Evolutionary conservation across 768 basidiomycete genomes (phyloP), one percentile per base, ranked within the genome.

Genomic region (Amanita fuliginea): DNA sequence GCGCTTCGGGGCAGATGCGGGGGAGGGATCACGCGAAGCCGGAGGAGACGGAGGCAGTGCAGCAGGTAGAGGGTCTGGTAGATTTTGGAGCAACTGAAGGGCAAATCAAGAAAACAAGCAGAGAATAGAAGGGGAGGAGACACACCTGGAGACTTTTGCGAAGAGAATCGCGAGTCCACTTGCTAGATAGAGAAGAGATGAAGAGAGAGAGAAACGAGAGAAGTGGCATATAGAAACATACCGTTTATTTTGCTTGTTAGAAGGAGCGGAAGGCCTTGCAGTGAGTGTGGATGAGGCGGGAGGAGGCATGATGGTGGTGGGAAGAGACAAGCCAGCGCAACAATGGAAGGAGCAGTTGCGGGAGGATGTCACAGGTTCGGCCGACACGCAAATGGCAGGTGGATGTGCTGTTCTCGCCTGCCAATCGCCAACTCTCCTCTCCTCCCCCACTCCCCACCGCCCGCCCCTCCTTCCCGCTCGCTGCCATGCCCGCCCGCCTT

Each of bases 31-130:
- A 55, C 73, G 71, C 49, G 76, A 76, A 40, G 68, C 65, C 7
- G 75, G 74, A 34, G 75, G 76, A 14, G 75, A 76, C 21, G 72
- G 73, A 6, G 75, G 76, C 42, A 77, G 64, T 36, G 65, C 67
- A 46, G 72, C 67, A 30, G 76, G 73, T 8, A 75, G 59, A 48
- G 71, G 69, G 30, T 65, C 55, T 42, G 61, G 56, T 21, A 76
- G 49, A 50, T 50, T 50, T 33, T 43, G 49, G 16, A 64, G 47
- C 63, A 61, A 42, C 71, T 70, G 51, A 72, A 66, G 7, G 54
- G 74, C 49, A 19, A 24, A 46, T 37, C 49, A 51, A 58, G 51
- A 53, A n/a, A n/a, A n/a, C 37, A 51, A 46, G n/a, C 47, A 24
- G 30, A 53, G 24, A 52, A 35, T 42, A 28, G 30, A 47, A 36